Evolutionary conservation across 257 asterid genomes (phyloP), one percentile per base, ranked within the genome.

Genomic region (Solanum arcanum): DNA sequence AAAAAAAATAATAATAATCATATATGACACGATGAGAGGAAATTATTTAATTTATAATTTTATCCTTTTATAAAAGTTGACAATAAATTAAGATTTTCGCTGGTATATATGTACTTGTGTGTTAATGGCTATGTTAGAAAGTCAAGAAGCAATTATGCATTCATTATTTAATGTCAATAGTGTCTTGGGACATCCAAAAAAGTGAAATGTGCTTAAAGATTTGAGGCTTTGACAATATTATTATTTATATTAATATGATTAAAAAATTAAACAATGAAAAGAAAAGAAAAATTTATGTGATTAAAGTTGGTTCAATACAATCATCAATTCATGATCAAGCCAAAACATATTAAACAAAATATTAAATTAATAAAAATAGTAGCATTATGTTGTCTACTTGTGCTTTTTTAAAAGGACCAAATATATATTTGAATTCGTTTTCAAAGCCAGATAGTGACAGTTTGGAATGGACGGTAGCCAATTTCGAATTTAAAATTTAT

Each of bases 261-360:
- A 41, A 44, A 35, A 39, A 52, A 83, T 56, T 18, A 56, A 56
- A 56, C 62, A 21, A 59, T 25, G 74, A 86, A 42, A 70, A 27
- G 52, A 41, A 35, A 52, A 69, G 85, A 80, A 62, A 31, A 60
- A 18, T 29, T 83, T 78, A 42, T 89, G 92, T 89, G 91, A 93
- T 85, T 78, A 52, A 77, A 62, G 86, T 88, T 76, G 83, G 87
- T 93, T 93, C 94, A 92, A 93, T 88, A 92, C 92, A 90, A 94
- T 94, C 94, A 94, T 90, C 94, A 86, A 91, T 88, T 90, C 92
- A 91, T 91, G 92, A 93, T 91, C 59, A 81, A 75, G 77, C 56
- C n/a, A 86, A 72, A 59, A 87, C 83, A 90, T 87, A 72, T 29
- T 18, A 47, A 20, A 18, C 20, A 84, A 15, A 15, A 89, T 87